Conservation (phyloP, 2,329 filamentous ascomycete genomes). For the Talaromyces sp. region DNA sequence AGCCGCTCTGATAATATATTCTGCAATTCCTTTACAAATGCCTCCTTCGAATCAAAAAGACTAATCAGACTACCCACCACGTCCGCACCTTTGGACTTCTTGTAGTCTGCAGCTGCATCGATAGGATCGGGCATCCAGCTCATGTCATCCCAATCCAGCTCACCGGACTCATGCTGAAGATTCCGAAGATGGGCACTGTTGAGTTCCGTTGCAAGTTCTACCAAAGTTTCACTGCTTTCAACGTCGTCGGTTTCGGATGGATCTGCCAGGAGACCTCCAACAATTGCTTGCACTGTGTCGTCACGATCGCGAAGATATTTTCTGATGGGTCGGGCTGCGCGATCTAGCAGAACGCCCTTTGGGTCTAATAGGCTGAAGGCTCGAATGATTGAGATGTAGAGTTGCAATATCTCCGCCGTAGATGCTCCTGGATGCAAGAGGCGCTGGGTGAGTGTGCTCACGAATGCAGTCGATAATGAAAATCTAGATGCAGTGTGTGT, state of each 20-base stretch:
- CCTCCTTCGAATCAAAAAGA: slow-evolving; percentile 81
- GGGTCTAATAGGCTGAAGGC: slow-evolving; percentile 62
- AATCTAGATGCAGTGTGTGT: slow-evolving; percentile 52
- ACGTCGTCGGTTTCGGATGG: slow-evolving; percentile 38
- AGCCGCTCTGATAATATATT: slow-evolving; percentile 82
- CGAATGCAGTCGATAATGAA: slow-evolving; percentile 54
- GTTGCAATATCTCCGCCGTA: slow-evolving; percentile 62
- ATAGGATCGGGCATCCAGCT: slow-evolving; percentile 89
- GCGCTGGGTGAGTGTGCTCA: slow-evolving; percentile 50
- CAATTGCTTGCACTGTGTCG: slow-evolving; percentile 63
- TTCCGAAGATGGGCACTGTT: slow-evolving; percentile 40
- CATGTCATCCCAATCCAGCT: slow-evolving; percentile 88
- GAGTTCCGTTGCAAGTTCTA: slow-evolving; percentile 55
- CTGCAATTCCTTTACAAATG: slow-evolving; percentile 93
- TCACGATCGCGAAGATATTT: slow-evolving; percentile 61
- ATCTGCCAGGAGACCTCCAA: slow-evolving; percentile 60
- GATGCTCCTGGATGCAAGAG: slow-evolving; percentile 62
- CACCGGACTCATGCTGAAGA: slow-evolving; percentile 52
- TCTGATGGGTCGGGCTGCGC: slow-evolving; percentile 62
- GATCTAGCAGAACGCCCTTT: slow-evolving; percentile 62
- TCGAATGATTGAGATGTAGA: slow-evolving; percentile 65
- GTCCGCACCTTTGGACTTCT: slow-evolving; percentile 81
- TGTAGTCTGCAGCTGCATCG: slow-evolving; percentile 89
- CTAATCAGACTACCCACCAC: slow-evolving; percentile 87
- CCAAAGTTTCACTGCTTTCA: slow-evolving; percentile 41